Evolutionary conservation across 2,329 filamentous ascomycete genomes (phyloP).

Genomic region (Fusarium pilosicola): DNA sequence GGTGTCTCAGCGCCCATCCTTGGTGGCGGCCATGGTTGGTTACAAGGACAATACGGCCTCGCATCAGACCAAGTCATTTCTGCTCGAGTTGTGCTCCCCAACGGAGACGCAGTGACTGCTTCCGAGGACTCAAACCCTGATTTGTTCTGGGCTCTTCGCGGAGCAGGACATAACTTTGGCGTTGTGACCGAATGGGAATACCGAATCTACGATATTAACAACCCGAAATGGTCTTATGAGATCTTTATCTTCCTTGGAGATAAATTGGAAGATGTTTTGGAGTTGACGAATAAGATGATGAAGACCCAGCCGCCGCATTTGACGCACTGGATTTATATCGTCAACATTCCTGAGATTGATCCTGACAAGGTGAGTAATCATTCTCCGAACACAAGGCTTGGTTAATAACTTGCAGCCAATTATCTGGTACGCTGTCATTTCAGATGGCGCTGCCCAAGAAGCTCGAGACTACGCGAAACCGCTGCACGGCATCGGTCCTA

Average conservation of each 20-base stretch:
- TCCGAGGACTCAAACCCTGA: slow-evolving; percentile 5
- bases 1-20: slow-evolving; percentile 41
- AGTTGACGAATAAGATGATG: slow-evolving; percentile 27
- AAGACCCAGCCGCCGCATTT: slow-evolving; percentile 26
- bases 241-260: slow-evolving; percentile 50
- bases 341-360: slow-evolving; percentile 31
- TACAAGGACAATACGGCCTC: slow-evolving; percentile 24
- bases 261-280: slow-evolving; percentile 30
- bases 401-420: slow-evolving; percentile 45
- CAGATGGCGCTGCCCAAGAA: slow-evolving; percentile 51
- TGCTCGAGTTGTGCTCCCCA: slow-evolving; percentile 10
- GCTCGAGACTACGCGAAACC: slow-evolving; percentile 52
- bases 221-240: slow-evolving; percentile 51
- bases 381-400: fast-evolving
- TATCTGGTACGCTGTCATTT: slow-evolving; percentile 53
- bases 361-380: background rate
- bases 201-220: slow-evolving; percentile 57
- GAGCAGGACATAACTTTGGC: slow-evolving; percentile 66
- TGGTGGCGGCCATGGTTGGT: slow-evolving; percentile 29
- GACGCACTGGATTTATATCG: slow-evolving; percentile 29
- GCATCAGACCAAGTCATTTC: slow-evolving; percentile 27
- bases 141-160: slow-evolving; percentile 56
- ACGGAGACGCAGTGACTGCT: slow-evolving; percentile 13
- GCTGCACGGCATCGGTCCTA: slow-evolving; percentile 52
- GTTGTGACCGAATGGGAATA: slow-evolving; percentile 56